phyloP scores from a whole-genome alignment of 2,329 filamentous ascomycete genomes.

The Colletotrichum liaoningense region DNA sequence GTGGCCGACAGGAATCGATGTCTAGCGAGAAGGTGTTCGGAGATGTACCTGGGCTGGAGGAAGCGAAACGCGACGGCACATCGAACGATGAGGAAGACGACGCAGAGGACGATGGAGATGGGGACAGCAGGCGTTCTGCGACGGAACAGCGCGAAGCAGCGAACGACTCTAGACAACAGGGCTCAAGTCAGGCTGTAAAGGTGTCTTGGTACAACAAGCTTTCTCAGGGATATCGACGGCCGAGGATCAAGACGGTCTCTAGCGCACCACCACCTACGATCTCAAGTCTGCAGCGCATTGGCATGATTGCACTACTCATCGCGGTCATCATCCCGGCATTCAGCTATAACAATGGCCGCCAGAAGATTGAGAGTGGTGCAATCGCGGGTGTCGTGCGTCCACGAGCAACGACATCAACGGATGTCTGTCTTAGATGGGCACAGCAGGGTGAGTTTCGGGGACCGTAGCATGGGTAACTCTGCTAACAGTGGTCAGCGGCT shows the following conservation, averaged over 20 bases:
- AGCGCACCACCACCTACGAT: constrained; percentile 55
- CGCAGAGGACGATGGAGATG: constrained; percentile 29
- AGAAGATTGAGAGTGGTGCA: constrained; percentile 54
- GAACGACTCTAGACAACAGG: constrained; percentile 40
- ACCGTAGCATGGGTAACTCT: background rate
- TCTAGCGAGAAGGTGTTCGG: constrained; percentile 46
- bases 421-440: constrained; percentile 74
- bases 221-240: constrained; percentile 50
- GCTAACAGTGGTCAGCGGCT: constrained; percentile 57
- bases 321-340: constrained; percentile 61
- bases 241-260: constrained; percentile 55
- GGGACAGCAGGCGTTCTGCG: constrained; percentile 33
- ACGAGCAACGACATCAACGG: constrained; percentile 43
- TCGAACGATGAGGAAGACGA: constrained; percentile 24
- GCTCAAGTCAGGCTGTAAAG: constrained; percentile 29
- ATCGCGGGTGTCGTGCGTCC: constrained; percentile 57
- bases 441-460: constrained; percentile 63
- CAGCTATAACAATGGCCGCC: constrained; percentile 54
- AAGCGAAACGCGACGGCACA: constrained; percentile 12
- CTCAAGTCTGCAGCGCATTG: constrained; percentile 55
- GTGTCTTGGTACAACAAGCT: constrained; percentile 57
- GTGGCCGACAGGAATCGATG: constrained; percentile 30
- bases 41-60: constrained; percentile 42
- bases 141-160: background rate
- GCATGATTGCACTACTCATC: constrained; percentile 61